phyloP scores from a whole-genome alignment of 768 basidiomycete genomes.

The Hydnum rufescens region DNA sequence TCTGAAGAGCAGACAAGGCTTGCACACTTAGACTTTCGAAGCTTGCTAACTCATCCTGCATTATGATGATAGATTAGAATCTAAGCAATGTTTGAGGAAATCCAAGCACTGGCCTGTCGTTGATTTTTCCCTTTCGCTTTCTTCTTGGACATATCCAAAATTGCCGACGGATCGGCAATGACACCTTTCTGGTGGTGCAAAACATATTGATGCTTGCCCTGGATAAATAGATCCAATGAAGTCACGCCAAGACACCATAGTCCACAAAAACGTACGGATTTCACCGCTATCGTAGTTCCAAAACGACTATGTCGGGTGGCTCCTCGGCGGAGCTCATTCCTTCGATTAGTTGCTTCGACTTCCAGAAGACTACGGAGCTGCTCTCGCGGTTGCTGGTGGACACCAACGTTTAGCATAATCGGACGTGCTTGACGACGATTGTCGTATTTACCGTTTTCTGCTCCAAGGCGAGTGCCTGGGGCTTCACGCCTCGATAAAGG shows the following conservation, averaged over 20 bases:
- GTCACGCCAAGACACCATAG: neutral
- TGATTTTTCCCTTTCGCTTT: slow-evolving; percentile 29
- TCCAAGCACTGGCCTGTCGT: too few relatives aligned
- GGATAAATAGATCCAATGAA: neutral
- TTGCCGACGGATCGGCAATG: slow-evolving; percentile 38
- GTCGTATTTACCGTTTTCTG: slow-evolving; percentile 28
- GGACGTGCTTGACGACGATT: neutral
- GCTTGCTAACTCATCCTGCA: slow-evolving; percentile 40
- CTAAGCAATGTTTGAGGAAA: too few relatives aligned
- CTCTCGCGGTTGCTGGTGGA: slow-evolving; percentile 16
- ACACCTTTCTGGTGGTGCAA: slow-evolving; percentile 77
- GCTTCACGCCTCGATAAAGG: slow-evolving; percentile 61
- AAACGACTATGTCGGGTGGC: slow-evolving; percentile 85
- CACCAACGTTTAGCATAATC: slow-evolving; percentile 6
- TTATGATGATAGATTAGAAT: neutral
- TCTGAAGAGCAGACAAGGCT: slow-evolving; percentile 42
- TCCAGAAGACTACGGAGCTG: slow-evolving; percentile 59
- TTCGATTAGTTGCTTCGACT: slow-evolving; percentile 47
- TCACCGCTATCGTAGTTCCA: slow-evolving; percentile 82
- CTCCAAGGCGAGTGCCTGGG: slow-evolving; percentile 32
- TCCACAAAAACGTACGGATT: slow-evolving; percentile 20
- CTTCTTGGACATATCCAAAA: slow-evolving; percentile 54
- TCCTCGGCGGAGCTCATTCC: slow-evolving; percentile 31
- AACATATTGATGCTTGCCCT: slow-evolving; percentile 28
- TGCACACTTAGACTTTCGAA: slow-evolving; percentile 27